Base-by-base conservation (phyloP, 257 asterid species). In the Solanum bukasovii region DNA sequence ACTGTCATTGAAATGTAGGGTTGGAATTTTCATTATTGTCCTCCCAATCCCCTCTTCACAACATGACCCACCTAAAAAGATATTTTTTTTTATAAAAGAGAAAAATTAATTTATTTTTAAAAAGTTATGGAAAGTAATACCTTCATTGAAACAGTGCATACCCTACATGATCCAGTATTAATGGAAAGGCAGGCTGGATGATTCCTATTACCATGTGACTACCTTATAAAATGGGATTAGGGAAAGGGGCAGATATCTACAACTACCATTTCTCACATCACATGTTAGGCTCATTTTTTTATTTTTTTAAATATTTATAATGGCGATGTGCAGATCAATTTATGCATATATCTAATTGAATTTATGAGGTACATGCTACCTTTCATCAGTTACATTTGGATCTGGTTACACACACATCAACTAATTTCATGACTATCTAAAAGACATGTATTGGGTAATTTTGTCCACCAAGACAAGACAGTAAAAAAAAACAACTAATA, bases 171-270 rank as follows among this genome's bases (percentile, higher is more conserved):
- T 82, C 86, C 86, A 52, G 13, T 49, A 49, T 49, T 82, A 82
- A 82, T 82, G 86, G 71, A 49, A 82, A 81, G 71, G 71, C 86
- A 49, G 71, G 44, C 71, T 82, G 86, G 86, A 35, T 52, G 71
- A 52, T 49, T 82, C 27, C 70, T 49, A 31, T 49, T 10, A 3
- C 46, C 25, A 49, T 20, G 65, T 52, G 86, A 49, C 7, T 3
- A 10, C 71, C 71, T 46, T 6, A 82, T 71, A 82, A 82, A 9
- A 18, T 31, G 31, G 44, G 42, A 82, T 49, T 18, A 27, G 29
- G 27, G 3, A 46, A 75, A 27, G 85, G 27, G 44, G 71, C 12
- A 49, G 86, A 49, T 82, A 49, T 38, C 86, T 31, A 82, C 68
- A 10, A 20, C 20, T 18, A 16, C 71, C 21, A 52, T 82, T 52